These are phyloP conservation scores for Protomyces lactucae-debilis DNA, from an alignment of 1,139 yeast species.

Conservation along the genomic window DNA sequence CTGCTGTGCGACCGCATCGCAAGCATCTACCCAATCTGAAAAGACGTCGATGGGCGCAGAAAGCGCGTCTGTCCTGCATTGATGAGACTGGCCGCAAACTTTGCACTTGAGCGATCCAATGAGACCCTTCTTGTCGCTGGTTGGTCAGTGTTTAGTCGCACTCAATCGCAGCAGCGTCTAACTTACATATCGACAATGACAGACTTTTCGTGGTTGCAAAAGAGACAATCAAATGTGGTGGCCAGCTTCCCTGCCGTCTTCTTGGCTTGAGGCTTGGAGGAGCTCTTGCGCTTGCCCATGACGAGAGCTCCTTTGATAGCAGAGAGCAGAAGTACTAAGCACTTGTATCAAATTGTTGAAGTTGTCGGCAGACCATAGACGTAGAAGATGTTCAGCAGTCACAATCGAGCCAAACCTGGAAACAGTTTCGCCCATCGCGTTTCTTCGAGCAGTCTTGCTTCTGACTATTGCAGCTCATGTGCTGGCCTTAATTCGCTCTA, in stretches of 20 bases:
- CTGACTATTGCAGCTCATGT: no score
- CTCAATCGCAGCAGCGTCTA: not conserved
- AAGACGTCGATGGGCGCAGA: conserved; percentile 91
- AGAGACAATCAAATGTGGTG: conserved; percentile 37
- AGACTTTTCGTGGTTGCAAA: conserved; percentile 92
- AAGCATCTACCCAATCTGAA: conserved; percentile 98
- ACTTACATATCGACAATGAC: conserved; percentile 64
- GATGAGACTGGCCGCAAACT: conserved; percentile 92
- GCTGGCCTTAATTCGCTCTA: no score
- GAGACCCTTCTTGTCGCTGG: conserved; percentile 68
- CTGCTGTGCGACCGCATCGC: conserved; percentile 87
- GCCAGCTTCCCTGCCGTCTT: conserved; percentile 19
- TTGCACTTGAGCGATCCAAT: conserved; percentile 85
- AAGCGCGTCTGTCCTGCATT: conserved; percentile 71
- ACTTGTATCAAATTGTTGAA: not conserved
- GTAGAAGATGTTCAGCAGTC: not conserved
- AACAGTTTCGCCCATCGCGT: no score
- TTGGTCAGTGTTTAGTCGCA: not conserved
- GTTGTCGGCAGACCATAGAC: no score
- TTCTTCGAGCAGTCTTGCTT: not conserved
- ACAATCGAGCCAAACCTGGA: not conserved
- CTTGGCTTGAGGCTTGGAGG: conserved; percentile 16
- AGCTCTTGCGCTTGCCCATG: conserved; percentile 23
- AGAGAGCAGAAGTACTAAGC: no score
- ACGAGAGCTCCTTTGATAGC: not conserved